These are phyloP conservation scores for Trametopsis cervina DNA, from an alignment of 768 basidiomycete genomes.

Conservation along the genomic window DNA sequence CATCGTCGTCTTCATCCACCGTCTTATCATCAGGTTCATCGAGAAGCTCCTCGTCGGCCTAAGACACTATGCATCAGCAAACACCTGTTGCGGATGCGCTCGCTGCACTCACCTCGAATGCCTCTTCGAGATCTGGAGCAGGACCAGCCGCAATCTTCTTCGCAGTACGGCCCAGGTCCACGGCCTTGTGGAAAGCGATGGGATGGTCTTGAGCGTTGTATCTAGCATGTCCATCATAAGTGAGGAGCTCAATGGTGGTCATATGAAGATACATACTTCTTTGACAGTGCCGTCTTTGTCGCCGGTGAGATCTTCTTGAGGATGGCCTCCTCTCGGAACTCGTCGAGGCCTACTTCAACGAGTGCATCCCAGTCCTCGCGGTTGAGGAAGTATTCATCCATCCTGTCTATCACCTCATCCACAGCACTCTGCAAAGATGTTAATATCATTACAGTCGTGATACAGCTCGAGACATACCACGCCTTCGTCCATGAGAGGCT, in stretches of 20 bases:
- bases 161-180: slow-evolving; percentile 67
- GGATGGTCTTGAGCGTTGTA: slow-evolving; percentile 91
- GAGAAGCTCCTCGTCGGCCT: slow-evolving; percentile 35
- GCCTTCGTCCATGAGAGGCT: slow-evolving; percentile 70
- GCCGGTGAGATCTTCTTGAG: slow-evolving; percentile 79
- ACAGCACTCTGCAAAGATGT: slow-evolving; percentile 53
- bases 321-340: slow-evolving; percentile 64
- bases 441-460: neutral
- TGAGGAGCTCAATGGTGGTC: neutral
- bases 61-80: neutral
- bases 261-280: slow-evolving; percentile 46
- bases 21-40: slow-evolving; percentile 31
- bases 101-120: slow-evolving; percentile 55
- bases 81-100: slow-evolving; percentile 11
- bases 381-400: slow-evolving; percentile 93
- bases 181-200: slow-evolving; percentile 88
- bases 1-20: slow-evolving; percentile 36
- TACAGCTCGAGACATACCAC: slow-evolving; percentile 44
- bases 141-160: slow-evolving; percentile 72
- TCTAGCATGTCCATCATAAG: slow-evolving; percentile 33
- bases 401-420: slow-evolving; percentile 72
- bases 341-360: slow-evolving; percentile 86
- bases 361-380: slow-evolving; percentile 98
- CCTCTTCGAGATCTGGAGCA: slow-evolving; percentile 89
- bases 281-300: slow-evolving; percentile 81